Percentiles rank a stretch among this genome's conserved stretches.
phyloP scores from a whole-genome alignment of 345 rosid genomes.

The Salix brachista region DNA sequence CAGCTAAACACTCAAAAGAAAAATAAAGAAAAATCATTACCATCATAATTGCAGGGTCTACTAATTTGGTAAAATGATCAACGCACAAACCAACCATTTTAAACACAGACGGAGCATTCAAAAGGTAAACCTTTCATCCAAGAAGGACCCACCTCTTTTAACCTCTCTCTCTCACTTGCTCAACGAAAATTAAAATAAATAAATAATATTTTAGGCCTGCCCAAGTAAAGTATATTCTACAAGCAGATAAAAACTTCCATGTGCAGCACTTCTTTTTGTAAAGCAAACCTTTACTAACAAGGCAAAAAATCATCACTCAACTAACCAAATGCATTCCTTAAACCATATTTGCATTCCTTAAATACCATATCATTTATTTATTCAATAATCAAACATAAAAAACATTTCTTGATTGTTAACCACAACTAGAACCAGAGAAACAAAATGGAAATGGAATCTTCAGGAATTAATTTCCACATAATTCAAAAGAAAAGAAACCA shows the following conservation, averaged over 20 bases:
- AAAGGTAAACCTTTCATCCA: neutral
- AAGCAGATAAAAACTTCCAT: conserved; percentile 6
- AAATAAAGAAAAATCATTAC: neutral
- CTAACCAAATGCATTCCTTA: neutral
- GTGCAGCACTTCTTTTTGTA: conserved; percentile 10
- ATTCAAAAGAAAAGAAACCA: neutral
- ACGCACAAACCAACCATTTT: neutral
- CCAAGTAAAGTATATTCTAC: conserved; percentile 23
- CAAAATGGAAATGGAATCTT: neutral
- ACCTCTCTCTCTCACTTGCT: neutral
- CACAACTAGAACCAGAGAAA: neutral
- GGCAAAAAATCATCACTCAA: conserved; percentile 5
- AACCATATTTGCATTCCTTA: neutral
- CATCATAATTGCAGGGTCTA: neutral
- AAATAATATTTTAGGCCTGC: conserved; percentile 6
- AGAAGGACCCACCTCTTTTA: neutral
- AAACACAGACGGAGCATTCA: neutral
- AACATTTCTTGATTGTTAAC: neutral
- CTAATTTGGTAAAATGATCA: neutral
- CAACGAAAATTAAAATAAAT: neutral
- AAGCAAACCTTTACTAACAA: neutral
- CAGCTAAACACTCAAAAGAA: neutral
- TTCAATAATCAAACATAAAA: neutral
- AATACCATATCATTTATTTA: neutral
- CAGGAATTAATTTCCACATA: neutral